Conservation (phyloP, 2,329 filamentous ascomycete genomes). For the Neoascochyta sp. region DNA sequence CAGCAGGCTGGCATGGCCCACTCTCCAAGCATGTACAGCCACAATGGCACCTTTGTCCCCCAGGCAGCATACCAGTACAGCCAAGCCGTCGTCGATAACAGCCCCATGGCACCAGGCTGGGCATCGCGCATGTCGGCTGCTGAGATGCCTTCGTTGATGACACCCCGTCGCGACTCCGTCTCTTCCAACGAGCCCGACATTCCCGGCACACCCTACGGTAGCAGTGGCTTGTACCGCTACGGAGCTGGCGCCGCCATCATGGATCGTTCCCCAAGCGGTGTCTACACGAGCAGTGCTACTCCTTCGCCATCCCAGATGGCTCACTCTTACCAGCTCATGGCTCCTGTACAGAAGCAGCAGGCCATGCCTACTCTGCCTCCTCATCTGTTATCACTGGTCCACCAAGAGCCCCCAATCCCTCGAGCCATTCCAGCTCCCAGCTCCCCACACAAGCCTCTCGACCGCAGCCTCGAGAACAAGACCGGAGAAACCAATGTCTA, state of each 20-base stretch:
- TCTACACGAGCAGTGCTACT: slow-evolving; percentile 48
- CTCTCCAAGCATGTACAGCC: slow-evolving; percentile 46
- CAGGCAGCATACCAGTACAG: slow-evolving; percentile 44
- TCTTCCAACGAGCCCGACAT: slow-evolving; percentile 53
- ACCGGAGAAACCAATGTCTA: slow-evolving; percentile 97
- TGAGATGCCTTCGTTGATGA: slow-evolving; percentile 50
- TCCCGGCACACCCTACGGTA: slow-evolving; percentile 47
- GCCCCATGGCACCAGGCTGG: slow-evolving; percentile 47
- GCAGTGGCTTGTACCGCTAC: slow-evolving; percentile 44
- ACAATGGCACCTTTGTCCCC: slow-evolving; percentile 43
- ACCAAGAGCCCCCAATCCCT: slow-evolving; percentile 78
- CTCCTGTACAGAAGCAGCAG: slow-evolving; percentile 38
- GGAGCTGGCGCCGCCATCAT: slow-evolving; percentile 46
- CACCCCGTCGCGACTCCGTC: slow-evolving; percentile 50
- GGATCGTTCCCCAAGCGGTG: slow-evolving; percentile 49
- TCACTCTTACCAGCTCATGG: slow-evolving; percentile 43
- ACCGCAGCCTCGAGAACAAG: slow-evolving; percentile 91
- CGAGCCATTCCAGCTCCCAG: slow-evolving; percentile 84
- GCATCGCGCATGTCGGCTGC: slow-evolving; percentile 44
- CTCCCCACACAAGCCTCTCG: slow-evolving; percentile 82
- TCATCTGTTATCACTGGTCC: slow-evolving; percentile 45
- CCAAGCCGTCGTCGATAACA: slow-evolving; percentile 45
- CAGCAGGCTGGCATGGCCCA: slow-evolving; percentile 30
- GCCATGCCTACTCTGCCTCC: slow-evolving; percentile 42
- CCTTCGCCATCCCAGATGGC: slow-evolving; percentile 49